phyloP scores from a whole-genome alignment of 2,329 filamentous ascomycete genomes.

The Diaporthe humulicola region DNA sequence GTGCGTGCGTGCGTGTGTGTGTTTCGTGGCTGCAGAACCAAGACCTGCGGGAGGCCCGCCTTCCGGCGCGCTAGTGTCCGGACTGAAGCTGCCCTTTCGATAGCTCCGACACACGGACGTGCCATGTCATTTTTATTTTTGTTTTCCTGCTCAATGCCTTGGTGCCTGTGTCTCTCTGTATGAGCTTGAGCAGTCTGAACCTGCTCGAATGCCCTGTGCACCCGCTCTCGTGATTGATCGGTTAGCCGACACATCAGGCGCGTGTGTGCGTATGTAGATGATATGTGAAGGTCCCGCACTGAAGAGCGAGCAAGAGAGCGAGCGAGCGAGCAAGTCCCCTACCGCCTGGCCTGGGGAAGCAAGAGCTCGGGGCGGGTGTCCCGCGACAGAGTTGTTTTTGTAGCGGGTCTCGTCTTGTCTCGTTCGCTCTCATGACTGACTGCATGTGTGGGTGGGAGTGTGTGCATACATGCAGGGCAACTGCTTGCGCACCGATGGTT shows the following conservation, averaged over 20 bases:
- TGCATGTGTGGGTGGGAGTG: not conserved
- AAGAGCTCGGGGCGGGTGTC: not conserved
- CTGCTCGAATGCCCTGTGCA: not conserved
- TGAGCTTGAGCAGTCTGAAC: not conserved
- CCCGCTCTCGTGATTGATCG: not conserved
- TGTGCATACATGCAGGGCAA: constrained; percentile 6
- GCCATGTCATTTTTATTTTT: not conserved
- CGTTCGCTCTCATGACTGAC: not conserved
- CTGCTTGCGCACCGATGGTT: constrained; percentile 4
- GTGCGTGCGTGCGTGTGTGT: not conserved
- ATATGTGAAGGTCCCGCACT: not conserved
- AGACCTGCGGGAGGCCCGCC: constrained; percentile 5
- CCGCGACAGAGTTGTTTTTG: not conserved
- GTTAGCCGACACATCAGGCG: not conserved
- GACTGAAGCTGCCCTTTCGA: constrained; percentile 14
- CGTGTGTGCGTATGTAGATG: not conserved
- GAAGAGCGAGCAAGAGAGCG: constrained; percentile 19
- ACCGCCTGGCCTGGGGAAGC: not conserved
- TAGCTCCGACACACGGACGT: constrained; percentile 28
- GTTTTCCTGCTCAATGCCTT: not conserved
- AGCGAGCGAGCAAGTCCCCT: not conserved
- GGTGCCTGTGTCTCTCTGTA: not conserved
- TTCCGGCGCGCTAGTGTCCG: constrained; percentile 11
- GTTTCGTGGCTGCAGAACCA: constrained; percentile 28
- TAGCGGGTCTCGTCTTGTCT: not conserved